Conservation (phyloP, 208 protist genomes). For the Trypanosoma caninum region DNA sequence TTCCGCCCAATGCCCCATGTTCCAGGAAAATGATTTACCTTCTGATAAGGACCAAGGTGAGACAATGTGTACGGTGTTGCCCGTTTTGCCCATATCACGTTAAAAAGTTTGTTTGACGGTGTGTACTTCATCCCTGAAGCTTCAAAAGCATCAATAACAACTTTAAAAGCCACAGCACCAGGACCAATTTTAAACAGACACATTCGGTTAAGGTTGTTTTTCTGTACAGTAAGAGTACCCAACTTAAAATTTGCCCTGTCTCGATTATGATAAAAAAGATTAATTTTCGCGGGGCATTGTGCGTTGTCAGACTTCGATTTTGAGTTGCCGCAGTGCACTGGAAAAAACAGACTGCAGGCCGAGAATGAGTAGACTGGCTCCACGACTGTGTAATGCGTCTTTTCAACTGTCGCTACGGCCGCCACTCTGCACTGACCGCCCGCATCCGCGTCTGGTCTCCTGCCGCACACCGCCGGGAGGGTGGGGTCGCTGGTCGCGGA, state of each 20-base stretch:
- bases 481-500: background rate
- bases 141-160: slow-evolving; percentile 87
- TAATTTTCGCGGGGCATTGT: slow-evolving; percentile 54
- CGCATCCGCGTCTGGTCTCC: background rate
- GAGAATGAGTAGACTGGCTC: slow-evolving; percentile 56
- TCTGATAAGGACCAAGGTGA: slow-evolving; percentile 78
- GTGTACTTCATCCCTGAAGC: slow-evolving; percentile 82
- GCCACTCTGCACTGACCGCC: background rate
- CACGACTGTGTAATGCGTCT: slow-evolving; percentile 46
- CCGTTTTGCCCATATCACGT: slow-evolving; percentile 91
- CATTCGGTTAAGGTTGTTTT: slow-evolving; percentile 83
- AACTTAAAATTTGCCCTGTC: slow-evolving; percentile 51
- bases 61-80: slow-evolving; percentile 77
- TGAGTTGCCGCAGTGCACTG: slow-evolving; percentile 48
- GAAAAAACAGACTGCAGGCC: slow-evolving; percentile 71
- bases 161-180: slow-evolving; percentile 87
- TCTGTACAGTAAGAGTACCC: slow-evolving; percentile 53
- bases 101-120: slow-evolving; percentile 80
- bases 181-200: slow-evolving; percentile 90
- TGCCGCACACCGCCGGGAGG: too few relatives aligned
- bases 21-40: slow-evolving; percentile 92
- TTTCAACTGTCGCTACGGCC: background rate
- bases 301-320: slow-evolving; percentile 26
- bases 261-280: slow-evolving; percentile 55
- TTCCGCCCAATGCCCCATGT: slow-evolving; percentile 91